Conservation (phyloP, 768 basidiomycete species). For the Boletus speciosus region DNA sequence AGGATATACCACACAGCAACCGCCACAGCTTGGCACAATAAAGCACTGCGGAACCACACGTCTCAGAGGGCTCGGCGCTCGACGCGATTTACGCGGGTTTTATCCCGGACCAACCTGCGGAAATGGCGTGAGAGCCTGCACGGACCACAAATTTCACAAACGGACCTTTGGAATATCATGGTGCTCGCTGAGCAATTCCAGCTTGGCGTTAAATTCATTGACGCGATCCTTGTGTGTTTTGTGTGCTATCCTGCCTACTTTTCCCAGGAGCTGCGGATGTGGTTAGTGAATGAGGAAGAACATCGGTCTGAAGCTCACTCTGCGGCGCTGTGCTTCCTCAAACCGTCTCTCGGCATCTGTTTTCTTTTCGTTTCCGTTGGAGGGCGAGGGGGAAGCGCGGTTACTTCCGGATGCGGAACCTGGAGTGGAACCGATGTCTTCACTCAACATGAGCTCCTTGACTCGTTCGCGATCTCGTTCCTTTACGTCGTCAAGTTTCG, state of each 20-base stretch:
- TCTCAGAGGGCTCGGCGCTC: constrained; percentile 18
- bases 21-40: constrained; percentile 17
- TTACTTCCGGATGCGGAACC: constrained; percentile 54
- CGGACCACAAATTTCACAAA: constrained; percentile 23
- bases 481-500: constrained; percentile 47
- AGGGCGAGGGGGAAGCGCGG: constrained; percentile 57
- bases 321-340: constrained; percentile 77
- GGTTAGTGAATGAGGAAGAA: constrained; percentile 7
- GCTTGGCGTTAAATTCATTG: constrained; percentile 80
- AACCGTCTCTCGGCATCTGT: constrained; percentile 88
- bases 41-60: constrained; percentile 7
- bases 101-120: constrained; percentile 82
- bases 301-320: constrained; percentile 48
- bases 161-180: constrained; percentile 90
- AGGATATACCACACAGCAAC: constrained; percentile 16
- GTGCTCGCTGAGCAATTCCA: constrained; percentile 87
- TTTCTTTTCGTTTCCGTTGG: constrained; percentile 51
- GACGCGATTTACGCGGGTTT: constrained; percentile 37
- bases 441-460: constrained; percentile 51
- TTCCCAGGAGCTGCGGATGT: constrained; percentile 58
- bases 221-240: constrained; percentile 95
- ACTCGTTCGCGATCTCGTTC: constrained; percentile 40
- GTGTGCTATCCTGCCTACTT: constrained; percentile 70
- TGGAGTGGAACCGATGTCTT: constrained; percentile 39
- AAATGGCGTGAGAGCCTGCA: constrained; percentile 27